Base-by-base conservation (phyloP, 2,329 filamentous ascomycete genomes). In the Tolypocladium album region DNA sequence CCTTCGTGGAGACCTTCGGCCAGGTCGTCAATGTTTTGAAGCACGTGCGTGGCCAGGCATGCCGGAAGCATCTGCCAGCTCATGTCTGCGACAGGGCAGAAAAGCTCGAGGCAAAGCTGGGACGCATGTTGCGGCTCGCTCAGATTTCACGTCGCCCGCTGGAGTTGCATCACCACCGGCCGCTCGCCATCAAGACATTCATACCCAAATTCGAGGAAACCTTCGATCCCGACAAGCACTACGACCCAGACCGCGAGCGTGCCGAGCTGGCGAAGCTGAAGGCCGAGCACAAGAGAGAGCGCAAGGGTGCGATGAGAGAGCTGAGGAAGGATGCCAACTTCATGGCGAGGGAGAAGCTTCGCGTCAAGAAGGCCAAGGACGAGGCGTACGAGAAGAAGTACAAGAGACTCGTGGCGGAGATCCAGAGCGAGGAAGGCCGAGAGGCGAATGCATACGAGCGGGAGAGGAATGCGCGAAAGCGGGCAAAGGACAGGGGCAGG, bases 361-460 rank as follows among this genome's bases (percentile, higher is more conserved):
- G 85, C 68, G 82, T 95, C 79, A 97, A 97, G 86, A 96, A 92
- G 82, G 89, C 90, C 78, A 88, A 86, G 78, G 94, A 97, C 79
- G 85, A 84, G 61, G 92, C 90, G 65, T 97, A 99, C 80, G 93
- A 97, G 80, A 90, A 89, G 81, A 97, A 97, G 82, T 96, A 93
- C 79, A 90, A 88, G 81, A 85, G 88, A 65, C 80, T 99, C 62
- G 86, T 97, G 67, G 90, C 92, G 12, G 92, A 97, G 82, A 97
- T 99, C 68, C 93, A 99, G 77, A 90, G 88, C 66, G 89, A 96
- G 77, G 94, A 97, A 74, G 93, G 93, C 1, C 79, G 82, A 61
- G 92, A 94, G 74, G 82, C 85, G 52, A 97, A 97, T 75, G 84
- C 82, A 56, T 97, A 97, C 81, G 92, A 95, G 76, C 82, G 88